These are phyloP conservation scores for Hypoxylon rickii DNA, from an alignment of 495 filamentous ascomycete species.

Conservation along the genomic window DNA sequence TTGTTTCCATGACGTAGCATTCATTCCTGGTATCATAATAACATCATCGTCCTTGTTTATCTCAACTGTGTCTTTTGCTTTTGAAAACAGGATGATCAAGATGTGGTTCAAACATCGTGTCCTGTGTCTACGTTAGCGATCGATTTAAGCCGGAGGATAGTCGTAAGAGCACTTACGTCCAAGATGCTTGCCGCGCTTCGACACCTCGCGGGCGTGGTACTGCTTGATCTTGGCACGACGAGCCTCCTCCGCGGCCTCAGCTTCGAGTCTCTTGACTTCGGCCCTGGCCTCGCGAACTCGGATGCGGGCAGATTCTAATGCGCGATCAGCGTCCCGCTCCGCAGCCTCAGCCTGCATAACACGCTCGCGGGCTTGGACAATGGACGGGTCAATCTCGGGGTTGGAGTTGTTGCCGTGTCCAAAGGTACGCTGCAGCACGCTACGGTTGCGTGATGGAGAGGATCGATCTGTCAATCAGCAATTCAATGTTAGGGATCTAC, in stretches of 20 bases:
- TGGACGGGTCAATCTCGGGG: constrained; percentile 60
- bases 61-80: too few relatives aligned
- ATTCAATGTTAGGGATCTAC: neutral
- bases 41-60: too few relatives aligned
- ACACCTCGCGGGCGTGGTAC: constrained; percentile 63
- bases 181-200: constrained; percentile 67
- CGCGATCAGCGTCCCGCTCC: constrained; percentile 66
- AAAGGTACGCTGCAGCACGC: constrained; percentile 48
- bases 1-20: too few relatives aligned
- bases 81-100: too few relatives aligned
- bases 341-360: constrained; percentile 62
- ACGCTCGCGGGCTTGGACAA: constrained; percentile 59
- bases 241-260: constrained; percentile 66
- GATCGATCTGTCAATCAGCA: constrained; percentile 21
- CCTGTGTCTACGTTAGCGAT: constrained; percentile 8
- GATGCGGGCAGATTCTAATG: constrained; percentile 57
- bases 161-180: constrained; percentile 70
- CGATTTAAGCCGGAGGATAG: too few relatives aligned
- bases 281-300: constrained; percentile 65
- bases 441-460: constrained; percentile 37
- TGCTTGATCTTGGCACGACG: constrained; percentile 67
- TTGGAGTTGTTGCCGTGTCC: constrained; percentile 46
- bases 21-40: too few relatives aligned
- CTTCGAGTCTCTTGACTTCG: constrained; percentile 64
- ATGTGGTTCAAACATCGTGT: constrained; percentile 11